Evolutionary conservation across 257 asterid genomes (phyloP), one percentile per base, ranked within the genome.

Genomic region (Asclepias syriaca): DNA sequence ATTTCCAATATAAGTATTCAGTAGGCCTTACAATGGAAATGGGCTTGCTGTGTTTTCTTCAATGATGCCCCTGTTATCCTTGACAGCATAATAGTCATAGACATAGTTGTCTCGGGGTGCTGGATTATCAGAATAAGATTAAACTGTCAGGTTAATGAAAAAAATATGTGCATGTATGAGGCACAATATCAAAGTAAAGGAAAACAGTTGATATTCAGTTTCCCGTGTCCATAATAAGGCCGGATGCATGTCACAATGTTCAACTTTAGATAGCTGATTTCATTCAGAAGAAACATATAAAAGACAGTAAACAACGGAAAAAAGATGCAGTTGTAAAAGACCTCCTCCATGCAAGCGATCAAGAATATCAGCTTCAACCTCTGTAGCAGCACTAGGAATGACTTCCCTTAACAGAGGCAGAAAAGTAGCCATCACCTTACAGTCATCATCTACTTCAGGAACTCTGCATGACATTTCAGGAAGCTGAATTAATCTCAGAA

Each of bases 301-400:
- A 70, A 57, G 37, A 77, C 66, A 65, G 59, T 46, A 51, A n/a
- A 56, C 16, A 48, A 68, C 40, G 8, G 34, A 43, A 46, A 77
- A 55, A 53, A 49, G 64, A 63, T 57, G 68, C 59, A 50, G 68
- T 32, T 69, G 66, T 61, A 53, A 16, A 69, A 75, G 50, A 89
- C 95, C 90, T 79, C 76, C 82, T 67, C 79, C 84, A 71, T 77
- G 66, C 57, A 73, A 46, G 51, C 55, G 67, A 68, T 83, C 83
- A 48, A 76, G 81, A 70, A 89, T 86, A 79, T 84, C 89, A 39
- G 81, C 59, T 80, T 92, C 98, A 72, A 95, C 78, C 80, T 95
- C 98, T 68, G 45, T 78, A 72, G 99, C 99, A 84, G 96, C 99
- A 81, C 79, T 74, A 45, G 99, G 99, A 73, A 91, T 72, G 75